Percentiles rank a stretch among this genome's conserved stretches.
Conservation (phyloP, 1,284 basidiomycete genomes). For the Farysia itapuensis region DNA sequence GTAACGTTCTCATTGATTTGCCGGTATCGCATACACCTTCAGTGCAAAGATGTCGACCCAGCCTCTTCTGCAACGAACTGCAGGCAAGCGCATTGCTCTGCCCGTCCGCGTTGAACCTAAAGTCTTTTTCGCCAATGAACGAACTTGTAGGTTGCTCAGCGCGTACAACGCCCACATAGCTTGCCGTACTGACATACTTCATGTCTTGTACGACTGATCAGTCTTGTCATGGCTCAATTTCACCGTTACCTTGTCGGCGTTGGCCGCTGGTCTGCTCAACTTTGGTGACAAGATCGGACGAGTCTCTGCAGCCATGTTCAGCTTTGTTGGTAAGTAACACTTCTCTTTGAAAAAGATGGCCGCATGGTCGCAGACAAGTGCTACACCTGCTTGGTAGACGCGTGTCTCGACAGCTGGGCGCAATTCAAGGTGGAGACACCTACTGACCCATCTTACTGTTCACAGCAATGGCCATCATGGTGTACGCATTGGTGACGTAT, state of each 20-base stretch:
- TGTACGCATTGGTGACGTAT: slow-evolving; percentile 91
- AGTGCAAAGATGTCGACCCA: slow-evolving; percentile 93
- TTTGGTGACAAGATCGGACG: slow-evolving; percentile 69
- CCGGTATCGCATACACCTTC: too few relatives aligned
- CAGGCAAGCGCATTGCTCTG: slow-evolving; percentile 62
- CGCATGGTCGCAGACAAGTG: too few relatives aligned
- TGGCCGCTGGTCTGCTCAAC: slow-evolving; percentile 59
- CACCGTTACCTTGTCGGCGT: slow-evolving; percentile 58
- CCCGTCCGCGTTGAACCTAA: slow-evolving; percentile 60
- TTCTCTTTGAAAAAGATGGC: too few relatives aligned
- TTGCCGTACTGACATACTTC: neutral
- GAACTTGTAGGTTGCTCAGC: slow-evolving; percentile 56
- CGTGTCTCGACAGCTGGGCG: too few relatives aligned
- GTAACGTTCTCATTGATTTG: too few relatives aligned
- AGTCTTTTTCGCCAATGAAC: slow-evolving; percentile 59
- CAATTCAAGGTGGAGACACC: too few relatives aligned
- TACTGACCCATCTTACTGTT: neutral
- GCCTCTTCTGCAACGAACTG: slow-evolving; percentile 92
- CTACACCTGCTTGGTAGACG: too few relatives aligned
- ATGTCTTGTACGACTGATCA: slow-evolving; percentile 4
- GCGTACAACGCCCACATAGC: too few relatives aligned
- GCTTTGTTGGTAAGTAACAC: slow-evolving; percentile 74
- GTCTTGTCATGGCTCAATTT: slow-evolving; percentile 61
- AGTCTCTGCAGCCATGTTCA: slow-evolving; percentile 90
- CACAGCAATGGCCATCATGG: slow-evolving; percentile 91